Conservation (phyloP, 306 rosid genomes). For the Argentina anserina region DNA sequence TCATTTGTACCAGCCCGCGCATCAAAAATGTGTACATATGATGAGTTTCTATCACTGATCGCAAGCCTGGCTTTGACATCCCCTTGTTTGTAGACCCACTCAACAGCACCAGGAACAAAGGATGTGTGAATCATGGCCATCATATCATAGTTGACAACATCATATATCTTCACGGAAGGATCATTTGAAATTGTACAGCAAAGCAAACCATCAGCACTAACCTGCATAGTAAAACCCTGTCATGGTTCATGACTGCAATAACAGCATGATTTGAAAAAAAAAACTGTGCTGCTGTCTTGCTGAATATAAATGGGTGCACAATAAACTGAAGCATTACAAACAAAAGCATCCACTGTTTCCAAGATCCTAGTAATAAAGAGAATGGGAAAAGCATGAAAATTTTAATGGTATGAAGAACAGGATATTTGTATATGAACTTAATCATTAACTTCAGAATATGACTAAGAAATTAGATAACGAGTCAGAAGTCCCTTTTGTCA, state of each 20-base stretch:
- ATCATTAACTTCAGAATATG: background rate
- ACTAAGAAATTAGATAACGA: background rate
- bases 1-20: slow-evolving; percentile 87
- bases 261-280: background rate
- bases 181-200: slow-evolving; percentile 94
- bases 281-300: background rate
- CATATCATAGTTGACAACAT: slow-evolving; percentile 95
- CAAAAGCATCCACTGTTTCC: background rate
- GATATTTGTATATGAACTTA: background rate
- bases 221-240: slow-evolving; percentile 82
- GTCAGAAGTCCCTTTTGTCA: background rate
- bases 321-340: slow-evolving; percentile 6
- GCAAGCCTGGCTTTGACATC: slow-evolving; percentile 91
- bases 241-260: slow-evolving; percentile 49
- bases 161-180: slow-evolving; percentile 83
- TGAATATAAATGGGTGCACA: background rate
- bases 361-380: background rate
- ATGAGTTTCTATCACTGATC: slow-evolving; percentile 69
- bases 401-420: background rate
- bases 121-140: slow-evolving; percentile 92
- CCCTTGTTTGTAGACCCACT: slow-evolving; percentile 97
- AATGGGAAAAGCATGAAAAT: background rate
- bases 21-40: slow-evolving; percentile 81
- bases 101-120: slow-evolving; percentile 82
- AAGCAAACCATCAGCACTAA: slow-evolving; percentile 91